Evolutionary conservation across 495 filamentous ascomycete species (phyloP).

Genomic region (Annulohypoxylon moriforme): DNA sequence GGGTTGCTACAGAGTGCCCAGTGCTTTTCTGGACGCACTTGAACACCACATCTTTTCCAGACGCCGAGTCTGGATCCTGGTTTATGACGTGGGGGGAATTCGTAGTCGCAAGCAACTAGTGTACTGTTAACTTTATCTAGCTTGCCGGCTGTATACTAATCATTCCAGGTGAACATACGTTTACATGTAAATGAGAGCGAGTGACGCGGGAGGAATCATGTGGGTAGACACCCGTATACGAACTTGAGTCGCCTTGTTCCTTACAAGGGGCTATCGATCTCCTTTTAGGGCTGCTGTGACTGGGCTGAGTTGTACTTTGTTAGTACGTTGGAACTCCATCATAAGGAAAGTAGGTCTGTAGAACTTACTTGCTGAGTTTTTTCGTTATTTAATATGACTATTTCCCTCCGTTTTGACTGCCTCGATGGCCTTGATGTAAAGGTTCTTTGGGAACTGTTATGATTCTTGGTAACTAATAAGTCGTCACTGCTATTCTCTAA

Average conservation of each 20-base stretch:
- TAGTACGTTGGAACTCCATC: too few species aligned
- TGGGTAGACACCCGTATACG: not conserved
- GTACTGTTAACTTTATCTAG: too few species aligned
- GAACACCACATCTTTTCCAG: not conserved
- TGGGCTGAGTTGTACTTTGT: too few species aligned
- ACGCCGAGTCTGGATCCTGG: not conserved
- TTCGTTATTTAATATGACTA: too few species aligned
- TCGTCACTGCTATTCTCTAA: too few species aligned
- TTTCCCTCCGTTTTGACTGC: too few species aligned
- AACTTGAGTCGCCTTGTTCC: not conserved
- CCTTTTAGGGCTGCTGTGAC: not conserved
- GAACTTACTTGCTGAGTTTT: not conserved
- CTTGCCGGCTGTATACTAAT: too few species aligned
- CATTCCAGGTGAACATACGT: too few species aligned
- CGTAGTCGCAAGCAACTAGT: not conserved
- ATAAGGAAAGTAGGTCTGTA: not conserved
- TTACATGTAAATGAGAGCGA: not conserved
- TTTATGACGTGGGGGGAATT: not conserved
- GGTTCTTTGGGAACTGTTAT: too few species aligned
- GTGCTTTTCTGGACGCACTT: not conserved
- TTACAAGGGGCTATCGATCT: not conserved
- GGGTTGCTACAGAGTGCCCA: not conserved
- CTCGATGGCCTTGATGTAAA: too few species aligned
- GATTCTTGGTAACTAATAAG: too few species aligned
- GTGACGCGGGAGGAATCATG: not conserved